Base-by-base conservation (phyloP, 2,329 filamentous ascomycete genomes). In the Aspergillus awamori region DNA sequence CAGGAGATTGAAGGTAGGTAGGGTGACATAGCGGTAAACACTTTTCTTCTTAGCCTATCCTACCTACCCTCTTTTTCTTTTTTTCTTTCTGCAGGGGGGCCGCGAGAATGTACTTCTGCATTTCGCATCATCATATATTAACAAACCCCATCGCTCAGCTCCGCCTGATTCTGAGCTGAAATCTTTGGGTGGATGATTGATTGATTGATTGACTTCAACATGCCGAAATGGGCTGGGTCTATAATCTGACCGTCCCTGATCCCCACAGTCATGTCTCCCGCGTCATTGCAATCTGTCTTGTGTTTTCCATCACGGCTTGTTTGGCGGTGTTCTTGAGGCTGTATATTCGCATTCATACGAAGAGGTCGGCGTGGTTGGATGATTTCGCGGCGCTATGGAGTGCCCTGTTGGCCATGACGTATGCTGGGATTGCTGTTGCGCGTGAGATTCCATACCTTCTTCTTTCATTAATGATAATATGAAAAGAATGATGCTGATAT, bases 151-250 rank as follows among this genome's bases (percentile, higher is more conserved):
- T 36, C 33, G 33, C 33, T 36, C 33, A 36, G 33, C 33, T 36
- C 33, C 33, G 33, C 33, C 33, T 5, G 33, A 36, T 36, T 36
- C 11, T 36, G 33, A 36, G 33, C 33, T 36, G 28, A 11, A 1
- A 5, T 13, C 33, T 36, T 36, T 36, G 33, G 33, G 33, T 36
- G 13, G 33, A 36, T 36, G 11, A 2, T 13, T 36, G 11, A 13
- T 36, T 36, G 33, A 36, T 11, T 45, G 41, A 22, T 45, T 45
- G 41, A 22, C 17, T 22, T 45, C 41, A 45, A 20, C 13, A 22
- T 22, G 41, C 20, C 45, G 45, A 22, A 28, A 74, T 74, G 70
- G 59, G 63, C 60, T 74, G 72, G 71, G 69, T 74, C 17, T 60
- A 73, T 51, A 74, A 73, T 33, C 68, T 72, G 48, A 39, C 69